phyloP scores from a whole-genome alignment of 345 rosid species.

The Eucalyptus camaldulensis region DNA sequence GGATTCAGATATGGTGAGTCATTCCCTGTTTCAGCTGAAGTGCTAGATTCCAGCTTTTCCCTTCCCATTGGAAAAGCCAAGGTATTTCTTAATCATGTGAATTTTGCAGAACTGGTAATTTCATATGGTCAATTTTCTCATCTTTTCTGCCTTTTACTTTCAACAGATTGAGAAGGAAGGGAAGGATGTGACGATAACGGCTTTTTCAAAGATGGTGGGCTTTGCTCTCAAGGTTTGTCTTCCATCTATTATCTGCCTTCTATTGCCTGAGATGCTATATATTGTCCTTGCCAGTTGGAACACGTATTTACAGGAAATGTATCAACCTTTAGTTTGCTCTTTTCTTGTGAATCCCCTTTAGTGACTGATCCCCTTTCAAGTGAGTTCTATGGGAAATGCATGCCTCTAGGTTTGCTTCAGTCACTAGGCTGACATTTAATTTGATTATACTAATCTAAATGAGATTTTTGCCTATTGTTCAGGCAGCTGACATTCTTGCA shows the following conservation, averaged over 20 bases:
- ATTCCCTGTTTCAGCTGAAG: constrained; percentile 89
- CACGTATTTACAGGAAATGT: not conserved
- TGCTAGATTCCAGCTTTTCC: constrained; percentile 85
- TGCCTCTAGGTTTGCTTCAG: not conserved
- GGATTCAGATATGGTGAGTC: constrained; percentile 80
- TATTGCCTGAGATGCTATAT: not conserved
- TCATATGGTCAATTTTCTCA: not conserved
- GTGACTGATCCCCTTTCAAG: not conserved
- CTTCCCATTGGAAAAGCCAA: constrained; percentile 96
- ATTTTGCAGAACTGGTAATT: not conserved
- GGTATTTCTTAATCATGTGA: constrained; percentile 18
- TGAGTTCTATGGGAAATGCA: not conserved
- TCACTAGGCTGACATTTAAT: not conserved
- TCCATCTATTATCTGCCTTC: not conserved
- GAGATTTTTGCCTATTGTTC: not conserved
- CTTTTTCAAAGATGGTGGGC: constrained; percentile 92
- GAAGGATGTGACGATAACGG: constrained; percentile 76
- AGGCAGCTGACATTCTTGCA: constrained; percentile 94
- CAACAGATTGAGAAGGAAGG: constrained; percentile 92
- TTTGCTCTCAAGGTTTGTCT: constrained; percentile 62
- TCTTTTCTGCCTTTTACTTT: not conserved
- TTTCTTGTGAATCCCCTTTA: not conserved
- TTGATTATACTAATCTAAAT: not conserved
- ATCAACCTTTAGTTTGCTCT: not conserved
- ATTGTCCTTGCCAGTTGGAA: not conserved